phyloP scores from a whole-genome alignment of 73 alveolate genomes.

The Paramecium primaurelia region DNA sequence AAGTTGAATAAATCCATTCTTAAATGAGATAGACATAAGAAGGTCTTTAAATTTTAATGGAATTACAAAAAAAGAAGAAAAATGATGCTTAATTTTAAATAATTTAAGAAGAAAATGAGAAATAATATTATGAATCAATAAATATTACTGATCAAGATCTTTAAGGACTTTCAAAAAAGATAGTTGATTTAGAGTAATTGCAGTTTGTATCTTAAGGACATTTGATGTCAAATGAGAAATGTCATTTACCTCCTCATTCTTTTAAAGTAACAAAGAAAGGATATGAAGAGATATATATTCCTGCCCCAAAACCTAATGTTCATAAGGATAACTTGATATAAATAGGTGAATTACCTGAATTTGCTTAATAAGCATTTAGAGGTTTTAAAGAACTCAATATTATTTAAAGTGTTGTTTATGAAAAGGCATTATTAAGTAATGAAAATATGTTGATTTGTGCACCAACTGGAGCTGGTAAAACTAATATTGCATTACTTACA shows the following conservation, averaged over 20 bases:
- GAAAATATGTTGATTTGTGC: constrained; percentile 98
- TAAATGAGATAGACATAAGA: constrained; percentile 65
- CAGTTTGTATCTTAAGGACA: constrained; percentile 80
- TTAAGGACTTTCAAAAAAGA: constrained; percentile 53
- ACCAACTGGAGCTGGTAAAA: constrained; percentile 99
- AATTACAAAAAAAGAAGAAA: constrained; percentile 32
- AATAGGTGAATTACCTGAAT: constrained; percentile 83
- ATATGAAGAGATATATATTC: constrained; percentile 93
- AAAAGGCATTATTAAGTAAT: constrained; percentile 83
- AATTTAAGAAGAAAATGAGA: neutral
- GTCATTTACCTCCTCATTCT: constrained; percentile 84
- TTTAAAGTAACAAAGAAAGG: constrained; percentile 81
- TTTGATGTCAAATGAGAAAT: constrained; percentile 78
- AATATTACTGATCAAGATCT: constrained; percentile 49
- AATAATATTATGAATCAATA: constrained; percentile 44
- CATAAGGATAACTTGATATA: constrained; percentile 65
- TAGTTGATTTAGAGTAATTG: constrained; percentile 79
- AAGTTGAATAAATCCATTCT: constrained; percentile 47
- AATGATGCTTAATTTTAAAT: constrained; percentile 6
- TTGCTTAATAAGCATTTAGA: constrained; percentile 89
- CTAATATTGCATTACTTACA: constrained; percentile 91
- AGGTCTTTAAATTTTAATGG: constrained; percentile 61
- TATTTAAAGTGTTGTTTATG: constrained; percentile 75
- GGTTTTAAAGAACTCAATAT: constrained; percentile 77
- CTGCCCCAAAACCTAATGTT: constrained; percentile 76